A percentile compares a stretch with the other conserved stretches of the same genome.
These are phyloP conservation scores for Pythium graminicola DNA, from an alignment of 352 stramenopile species.

Conservation along the genomic window DNA sequence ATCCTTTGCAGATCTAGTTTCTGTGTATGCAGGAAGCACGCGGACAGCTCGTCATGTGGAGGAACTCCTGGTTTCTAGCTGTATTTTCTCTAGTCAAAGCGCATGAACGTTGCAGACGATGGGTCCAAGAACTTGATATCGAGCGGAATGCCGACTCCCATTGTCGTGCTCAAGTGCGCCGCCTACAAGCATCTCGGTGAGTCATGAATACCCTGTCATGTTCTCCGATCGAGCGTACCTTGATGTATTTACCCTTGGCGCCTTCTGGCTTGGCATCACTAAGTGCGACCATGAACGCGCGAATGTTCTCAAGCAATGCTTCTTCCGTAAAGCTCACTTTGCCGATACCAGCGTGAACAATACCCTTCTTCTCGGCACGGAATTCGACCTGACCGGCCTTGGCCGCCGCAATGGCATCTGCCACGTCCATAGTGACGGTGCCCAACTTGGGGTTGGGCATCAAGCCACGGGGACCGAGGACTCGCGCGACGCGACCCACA, in stretches of 20 bases:
- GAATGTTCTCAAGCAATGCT: slow-evolving; percentile 89
- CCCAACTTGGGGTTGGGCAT: slow-evolving; percentile 98
- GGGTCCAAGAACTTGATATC: slow-evolving; percentile 84
- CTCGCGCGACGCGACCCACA: slow-evolving; percentile 89
- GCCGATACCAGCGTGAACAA: slow-evolving; percentile 84
- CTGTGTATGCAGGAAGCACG: too few relatives aligned
- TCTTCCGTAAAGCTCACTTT: slow-evolving; percentile 88
- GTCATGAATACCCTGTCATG: neutral
- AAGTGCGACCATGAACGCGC: slow-evolving; percentile 89
- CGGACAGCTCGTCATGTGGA: too few relatives aligned
- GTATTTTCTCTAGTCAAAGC: slow-evolving; percentile 62
- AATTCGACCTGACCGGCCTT: slow-evolving; percentile 85
- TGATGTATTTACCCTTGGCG: slow-evolving; percentile 93
- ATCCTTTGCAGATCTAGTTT: too few relatives aligned
- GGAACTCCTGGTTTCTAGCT: neutral
- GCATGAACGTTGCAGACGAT: slow-evolving; percentile 78
- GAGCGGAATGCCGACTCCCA: slow-evolving; percentile 71
- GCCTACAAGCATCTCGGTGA: slow-evolving; percentile 14
- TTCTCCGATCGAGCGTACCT: slow-evolving; percentile 27
- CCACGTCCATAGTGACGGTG: slow-evolving; percentile 91
- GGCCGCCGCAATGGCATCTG: slow-evolving; percentile 69
- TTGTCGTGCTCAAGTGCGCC: slow-evolving; percentile 80
- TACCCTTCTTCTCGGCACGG: slow-evolving; percentile 87
- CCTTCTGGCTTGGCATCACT: slow-evolving; percentile 88
- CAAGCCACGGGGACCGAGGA: slow-evolving; percentile 94